These are phyloP conservation scores for Onygenales sp. DNA, from an alignment of 2,329 filamentous ascomycete species.

Conservation along the genomic window DNA sequence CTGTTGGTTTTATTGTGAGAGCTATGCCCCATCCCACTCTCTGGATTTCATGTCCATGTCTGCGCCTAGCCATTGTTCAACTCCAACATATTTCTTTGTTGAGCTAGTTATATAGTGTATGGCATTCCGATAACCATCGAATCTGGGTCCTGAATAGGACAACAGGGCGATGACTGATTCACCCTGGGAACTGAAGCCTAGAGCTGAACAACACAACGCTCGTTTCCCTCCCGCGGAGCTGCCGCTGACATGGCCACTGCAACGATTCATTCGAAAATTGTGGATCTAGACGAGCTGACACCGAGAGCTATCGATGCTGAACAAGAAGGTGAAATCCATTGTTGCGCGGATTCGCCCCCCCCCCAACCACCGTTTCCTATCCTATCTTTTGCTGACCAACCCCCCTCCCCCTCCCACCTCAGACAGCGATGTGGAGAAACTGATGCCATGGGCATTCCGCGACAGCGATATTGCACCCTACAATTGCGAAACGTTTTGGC, in stretches of 20 bases:
- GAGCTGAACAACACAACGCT: too few species aligned
- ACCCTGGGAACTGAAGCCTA: too few species aligned
- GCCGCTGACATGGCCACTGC: not conserved
- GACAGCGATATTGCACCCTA: not conserved
- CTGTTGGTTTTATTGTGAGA: not conserved
- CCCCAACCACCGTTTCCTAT: not conserved
- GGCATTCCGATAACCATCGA: too few species aligned
- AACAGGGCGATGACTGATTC: too few species aligned
- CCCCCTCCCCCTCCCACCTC: too few species aligned
- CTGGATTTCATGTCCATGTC: too few species aligned
- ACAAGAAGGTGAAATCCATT: not conserved
- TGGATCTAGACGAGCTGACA: constrained; percentile 3
- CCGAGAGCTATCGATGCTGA: not conserved
- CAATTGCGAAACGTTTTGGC: not conserved
- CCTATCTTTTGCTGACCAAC: not conserved
- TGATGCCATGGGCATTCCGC: not conserved
- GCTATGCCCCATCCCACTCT: too few species aligned
- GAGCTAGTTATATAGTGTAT: too few species aligned
- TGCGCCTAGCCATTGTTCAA: too few species aligned
- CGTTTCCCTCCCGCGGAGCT: too few species aligned
- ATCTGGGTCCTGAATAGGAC: too few species aligned
- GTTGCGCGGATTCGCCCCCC: not conserved
- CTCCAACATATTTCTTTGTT: too few species aligned
- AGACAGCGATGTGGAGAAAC: constrained; percentile 1
- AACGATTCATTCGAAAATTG: constrained; percentile 5